These are phyloP conservation scores for Wickerhamiella cacticola DNA, from an alignment of 805 yeast genomes.

Conservation along the genomic window DNA sequence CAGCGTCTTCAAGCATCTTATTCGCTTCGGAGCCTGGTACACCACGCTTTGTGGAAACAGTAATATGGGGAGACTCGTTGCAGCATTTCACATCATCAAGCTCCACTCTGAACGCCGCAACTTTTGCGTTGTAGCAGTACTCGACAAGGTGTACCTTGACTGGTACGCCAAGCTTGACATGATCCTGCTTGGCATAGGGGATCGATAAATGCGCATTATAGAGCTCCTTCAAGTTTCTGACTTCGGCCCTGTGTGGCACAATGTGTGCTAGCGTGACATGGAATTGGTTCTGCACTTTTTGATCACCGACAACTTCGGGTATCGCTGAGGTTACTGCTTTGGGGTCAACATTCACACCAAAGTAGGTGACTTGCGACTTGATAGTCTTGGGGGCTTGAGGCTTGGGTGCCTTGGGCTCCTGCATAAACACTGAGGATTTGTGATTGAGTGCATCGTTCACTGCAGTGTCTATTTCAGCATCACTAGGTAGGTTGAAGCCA, in stretches of 20 bases:
- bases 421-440: no score
- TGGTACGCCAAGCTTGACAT: background rate
- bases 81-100: slow-evolving; percentile 27
- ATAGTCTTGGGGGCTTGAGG: slow-evolving; percentile 22
- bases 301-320: background rate
- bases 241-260: slow-evolving; percentile 3
- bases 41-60: slow-evolving; percentile 47
- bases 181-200: slow-evolving; percentile 16
- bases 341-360: slow-evolving; percentile 33
- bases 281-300: slow-evolving; percentile 18
- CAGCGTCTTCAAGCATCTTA: slow-evolving; percentile 22
- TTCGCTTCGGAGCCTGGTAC: slow-evolving; percentile 47
- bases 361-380: slow-evolving; percentile 28
- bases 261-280: slow-evolving; percentile 30
- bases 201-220: slow-evolving; percentile 10
- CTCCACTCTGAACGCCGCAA: slow-evolving; percentile 45
- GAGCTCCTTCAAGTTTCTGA: slow-evolving; percentile 6
- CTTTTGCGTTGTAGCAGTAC: slow-evolving; percentile 40
- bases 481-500: slow-evolving; percentile 24
- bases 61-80: slow-evolving; percentile 51
- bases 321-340: background rate
- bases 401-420: slow-evolving; percentile 40
- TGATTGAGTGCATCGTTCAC: slow-evolving; percentile 42
- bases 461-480: slow-evolving; percentile 34
- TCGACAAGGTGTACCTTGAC: slow-evolving; percentile 35